phyloP scores from a whole-genome alignment of 345 rosid species.

The Psidium guajava region DNA sequence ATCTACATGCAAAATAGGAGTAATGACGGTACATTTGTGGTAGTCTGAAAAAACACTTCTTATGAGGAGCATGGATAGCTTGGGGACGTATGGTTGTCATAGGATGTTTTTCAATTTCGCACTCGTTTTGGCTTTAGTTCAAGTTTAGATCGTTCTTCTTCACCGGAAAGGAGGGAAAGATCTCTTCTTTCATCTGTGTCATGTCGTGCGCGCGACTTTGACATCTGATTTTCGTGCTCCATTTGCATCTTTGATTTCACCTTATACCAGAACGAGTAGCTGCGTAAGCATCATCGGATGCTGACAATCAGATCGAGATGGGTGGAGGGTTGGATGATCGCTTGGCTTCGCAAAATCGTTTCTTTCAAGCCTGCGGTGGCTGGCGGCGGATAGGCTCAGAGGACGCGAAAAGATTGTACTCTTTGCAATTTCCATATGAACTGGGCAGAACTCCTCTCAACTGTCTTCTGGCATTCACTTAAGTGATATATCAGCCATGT shows the following conservation, averaged over 20 bases:
- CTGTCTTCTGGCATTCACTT: too few relatives aligned
- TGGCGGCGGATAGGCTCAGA: not conserved
- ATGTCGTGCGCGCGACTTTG: not conserved
- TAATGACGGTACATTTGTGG: not conserved
- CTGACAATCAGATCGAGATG: not conserved
- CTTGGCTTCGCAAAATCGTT: not conserved
- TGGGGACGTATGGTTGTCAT: not conserved
- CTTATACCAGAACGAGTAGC: not conserved
- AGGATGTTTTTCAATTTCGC: not conserved
- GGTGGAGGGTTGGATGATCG: not conserved
- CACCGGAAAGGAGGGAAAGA: not conserved
- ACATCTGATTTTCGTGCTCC: not conserved
- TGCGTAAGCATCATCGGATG: not conserved
- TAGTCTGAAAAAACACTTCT: not conserved
- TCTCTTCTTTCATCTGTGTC: not conserved
- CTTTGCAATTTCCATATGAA: not conserved
- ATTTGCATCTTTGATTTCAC: not conserved
- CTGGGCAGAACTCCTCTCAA: too few relatives aligned
- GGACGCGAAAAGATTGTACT: not conserved
- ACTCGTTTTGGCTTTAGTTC: not conserved
- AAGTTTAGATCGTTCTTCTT: not conserved
- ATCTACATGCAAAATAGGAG: not conserved
- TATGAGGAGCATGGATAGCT: not conserved
- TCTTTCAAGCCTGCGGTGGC: not conserved
- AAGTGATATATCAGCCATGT: not conserved